Evolutionary conservation across 1,139 yeast species (phyloP).

Genomic region (Debaryomyces singareniensis): DNA sequence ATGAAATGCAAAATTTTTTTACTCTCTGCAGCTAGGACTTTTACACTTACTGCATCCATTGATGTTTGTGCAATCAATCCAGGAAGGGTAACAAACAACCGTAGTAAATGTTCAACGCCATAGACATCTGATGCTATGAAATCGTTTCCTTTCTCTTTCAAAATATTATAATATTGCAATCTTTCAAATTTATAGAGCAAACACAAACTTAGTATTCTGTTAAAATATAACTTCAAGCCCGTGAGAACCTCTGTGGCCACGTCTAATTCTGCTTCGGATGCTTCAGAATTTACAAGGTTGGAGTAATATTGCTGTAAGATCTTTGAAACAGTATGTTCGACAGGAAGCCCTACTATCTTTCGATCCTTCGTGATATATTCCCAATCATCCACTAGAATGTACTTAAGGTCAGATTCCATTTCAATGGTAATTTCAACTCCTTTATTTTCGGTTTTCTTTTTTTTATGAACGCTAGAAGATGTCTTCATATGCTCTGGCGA

Average conservation of each 20-base stretch:
- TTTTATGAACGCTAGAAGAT: conserved; percentile 5
- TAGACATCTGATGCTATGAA: conserved; percentile 40
- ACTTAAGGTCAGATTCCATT: conserved; percentile 62
- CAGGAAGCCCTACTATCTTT: conserved; percentile 59
- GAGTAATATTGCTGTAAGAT: conserved; percentile 45
- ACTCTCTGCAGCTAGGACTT: conserved; percentile 36
- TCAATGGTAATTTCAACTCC: conserved; percentile 41
- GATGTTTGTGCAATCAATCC: conserved; percentile 70
- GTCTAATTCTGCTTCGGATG: conserved; percentile 30
- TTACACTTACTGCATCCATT: conserved; percentile 76
- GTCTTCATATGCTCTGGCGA: neutral
- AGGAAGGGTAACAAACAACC: conserved; percentile 73
- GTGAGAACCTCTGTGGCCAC: conserved; percentile 59
- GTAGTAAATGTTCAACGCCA: conserved; percentile 72
- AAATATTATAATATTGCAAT: conserved; percentile 63
- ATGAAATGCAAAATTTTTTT: conserved; percentile 50
- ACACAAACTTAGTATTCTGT: conserved; percentile 64
- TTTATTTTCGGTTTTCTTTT: conserved; percentile 9
- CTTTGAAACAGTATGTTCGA: conserved; percentile 41
- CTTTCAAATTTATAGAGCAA: conserved; percentile 81
- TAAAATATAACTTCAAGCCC: conserved; percentile 75
- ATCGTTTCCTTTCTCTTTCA: conserved; percentile 23
- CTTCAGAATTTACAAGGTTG: conserved; percentile 18
- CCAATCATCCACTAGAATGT: conserved; percentile 86
- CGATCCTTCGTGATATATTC: conserved; percentile 79